phyloP scores from a whole-genome alignment of 805 yeast genomes.

The Saccharomycopsis guyanensis region DNA sequence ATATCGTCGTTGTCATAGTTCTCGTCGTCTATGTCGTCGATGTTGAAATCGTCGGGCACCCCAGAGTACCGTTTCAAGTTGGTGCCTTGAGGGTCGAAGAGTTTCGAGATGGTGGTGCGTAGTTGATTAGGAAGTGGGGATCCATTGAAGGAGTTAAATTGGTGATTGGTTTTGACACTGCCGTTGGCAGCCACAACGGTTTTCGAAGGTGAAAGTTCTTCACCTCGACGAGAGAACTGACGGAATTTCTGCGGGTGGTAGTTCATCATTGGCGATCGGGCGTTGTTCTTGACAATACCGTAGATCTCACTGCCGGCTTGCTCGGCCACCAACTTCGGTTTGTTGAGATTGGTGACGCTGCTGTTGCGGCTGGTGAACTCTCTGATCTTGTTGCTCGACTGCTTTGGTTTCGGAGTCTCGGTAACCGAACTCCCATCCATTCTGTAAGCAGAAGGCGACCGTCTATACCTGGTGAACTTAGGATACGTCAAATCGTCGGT shows the following conservation, averaged over 20 bases:
- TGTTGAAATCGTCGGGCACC: slow-evolving; percentile 50
- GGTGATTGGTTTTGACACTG: slow-evolving; percentile 3
- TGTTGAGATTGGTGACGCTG: slow-evolving; percentile 12
- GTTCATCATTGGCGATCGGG: slow-evolving; percentile 4
- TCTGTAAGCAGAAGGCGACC: slow-evolving; percentile 1
- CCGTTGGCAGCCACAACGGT: neutral
- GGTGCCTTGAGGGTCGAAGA: slow-evolving; percentile 66
- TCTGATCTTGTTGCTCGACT: neutral
- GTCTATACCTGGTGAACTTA: slow-evolving; percentile 16
- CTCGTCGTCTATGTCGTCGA: slow-evolving; percentile 39
- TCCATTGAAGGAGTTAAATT: slow-evolving; percentile 1
- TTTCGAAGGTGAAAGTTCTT: neutral
- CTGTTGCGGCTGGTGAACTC: slow-evolving; percentile 6
- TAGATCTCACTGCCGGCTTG: slow-evolving; percentile 13
- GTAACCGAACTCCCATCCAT: no score
- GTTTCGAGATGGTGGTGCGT: slow-evolving; percentile 62
- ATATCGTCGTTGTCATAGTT: slow-evolving; percentile 30
- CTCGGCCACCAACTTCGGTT: slow-evolving; percentile 13
- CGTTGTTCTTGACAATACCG: neutral
- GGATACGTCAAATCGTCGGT: slow-evolving; percentile 21
- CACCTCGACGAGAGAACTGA: neutral
- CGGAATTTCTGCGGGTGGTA: slow-evolving; percentile 10
- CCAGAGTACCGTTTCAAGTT: slow-evolving; percentile 69
- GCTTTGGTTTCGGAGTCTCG: neutral
- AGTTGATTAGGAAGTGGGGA: slow-evolving; percentile 30